Conservation (phyloP, 2,329 filamentous ascomycete species). For the Fusarium buharicum region DNA sequence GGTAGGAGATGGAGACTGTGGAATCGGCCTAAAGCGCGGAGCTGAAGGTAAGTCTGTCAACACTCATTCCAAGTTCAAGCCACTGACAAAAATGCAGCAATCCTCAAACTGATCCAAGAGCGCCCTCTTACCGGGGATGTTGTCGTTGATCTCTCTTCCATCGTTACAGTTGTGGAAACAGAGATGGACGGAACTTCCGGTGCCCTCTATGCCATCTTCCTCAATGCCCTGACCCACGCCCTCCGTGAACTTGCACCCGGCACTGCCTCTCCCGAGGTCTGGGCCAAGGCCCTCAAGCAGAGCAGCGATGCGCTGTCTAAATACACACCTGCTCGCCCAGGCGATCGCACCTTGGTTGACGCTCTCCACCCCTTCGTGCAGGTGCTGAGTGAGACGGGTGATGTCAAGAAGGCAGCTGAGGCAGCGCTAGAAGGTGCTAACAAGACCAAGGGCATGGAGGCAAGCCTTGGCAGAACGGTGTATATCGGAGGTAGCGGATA, state of each 20-base stretch:
- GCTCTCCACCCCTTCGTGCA: slow-evolving; percentile 89
- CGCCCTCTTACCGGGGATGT: slow-evolving; percentile 61
- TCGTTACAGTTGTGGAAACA: slow-evolving; percentile 65
- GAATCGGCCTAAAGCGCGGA: slow-evolving; percentile 84
- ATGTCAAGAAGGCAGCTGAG: slow-evolving; percentile 77
- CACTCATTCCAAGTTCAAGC: background rate
- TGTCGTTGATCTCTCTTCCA: slow-evolving; percentile 62
- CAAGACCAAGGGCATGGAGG: slow-evolving; percentile 90
- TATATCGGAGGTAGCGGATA: slow-evolving; percentile 59
- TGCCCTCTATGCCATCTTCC: slow-evolving; percentile 80
- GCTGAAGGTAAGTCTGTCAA: slow-evolving; percentile 71
- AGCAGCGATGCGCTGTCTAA: slow-evolving; percentile 76
- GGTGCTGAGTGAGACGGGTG: slow-evolving; percentile 70
- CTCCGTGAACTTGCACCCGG: slow-evolving; percentile 58
- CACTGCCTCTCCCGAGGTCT: slow-evolving; percentile 54
- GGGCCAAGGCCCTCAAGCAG: slow-evolving; percentile 74
- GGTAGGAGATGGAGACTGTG: slow-evolving; percentile 91
- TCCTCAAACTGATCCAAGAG: slow-evolving; percentile 61
- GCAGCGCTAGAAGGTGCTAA: slow-evolving; percentile 81
- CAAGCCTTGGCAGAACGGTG: slow-evolving; percentile 74
- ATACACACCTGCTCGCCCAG: slow-evolving; percentile 90
- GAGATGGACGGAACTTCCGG: slow-evolving; percentile 72
- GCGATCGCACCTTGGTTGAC: slow-evolving; percentile 91
- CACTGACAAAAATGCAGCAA: slow-evolving; percentile 53
- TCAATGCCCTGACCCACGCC: slow-evolving; percentile 82